Conservation (phyloP, 2,329 filamentous ascomycete genomes). For the Diaporthe citri region DNA sequence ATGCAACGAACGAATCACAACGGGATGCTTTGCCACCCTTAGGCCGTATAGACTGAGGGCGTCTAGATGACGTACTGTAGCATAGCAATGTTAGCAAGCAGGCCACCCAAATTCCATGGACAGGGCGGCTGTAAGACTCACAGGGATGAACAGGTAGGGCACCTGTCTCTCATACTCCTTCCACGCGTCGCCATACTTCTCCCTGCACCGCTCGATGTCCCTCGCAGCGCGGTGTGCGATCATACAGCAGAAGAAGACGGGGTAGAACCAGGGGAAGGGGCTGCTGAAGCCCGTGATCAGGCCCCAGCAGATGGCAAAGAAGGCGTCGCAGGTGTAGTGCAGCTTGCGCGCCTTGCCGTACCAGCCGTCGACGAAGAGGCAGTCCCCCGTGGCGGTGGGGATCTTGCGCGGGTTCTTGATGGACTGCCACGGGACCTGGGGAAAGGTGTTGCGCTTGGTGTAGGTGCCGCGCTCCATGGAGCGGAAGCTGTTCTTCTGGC, state of each 20-base stretch:
- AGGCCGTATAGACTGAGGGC: not conserved
- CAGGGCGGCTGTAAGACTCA: conserved; percentile 60
- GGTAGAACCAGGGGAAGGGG: conserved; percentile 92
- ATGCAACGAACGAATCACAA: not conserved
- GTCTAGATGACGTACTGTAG: conserved; percentile 58
- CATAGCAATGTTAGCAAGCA: not conserved
- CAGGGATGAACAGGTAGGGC: conserved; percentile 81
- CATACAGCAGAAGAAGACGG: conserved; percentile 83
- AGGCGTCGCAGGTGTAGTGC: conserved; percentile 85
- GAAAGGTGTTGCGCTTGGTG: conserved; percentile 78
- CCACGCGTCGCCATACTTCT: conserved; percentile 88
- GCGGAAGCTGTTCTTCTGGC: conserved; percentile 87
- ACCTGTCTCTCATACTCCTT: conserved; percentile 82
- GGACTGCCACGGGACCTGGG: conserved; percentile 83
- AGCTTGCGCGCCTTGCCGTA: conserved; percentile 81
- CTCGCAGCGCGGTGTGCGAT: conserved; percentile 82
- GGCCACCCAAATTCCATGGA: not conserved
- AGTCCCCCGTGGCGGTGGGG: conserved; percentile 75
- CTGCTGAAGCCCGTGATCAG: conserved; percentile 84
- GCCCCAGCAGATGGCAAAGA: conserved; percentile 83
- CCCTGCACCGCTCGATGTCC: conserved; percentile 80
- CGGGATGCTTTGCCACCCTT: not conserved
- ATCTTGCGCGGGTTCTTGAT: conserved; percentile 80
- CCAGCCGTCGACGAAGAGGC: conserved; percentile 82
- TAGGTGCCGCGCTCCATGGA: conserved; percentile 75